Evolutionary conservation across 2,329 filamentous ascomycete genomes (phyloP), one percentile per base, ranked within the genome.

Genomic region (Sporothrix inflata): DNA sequence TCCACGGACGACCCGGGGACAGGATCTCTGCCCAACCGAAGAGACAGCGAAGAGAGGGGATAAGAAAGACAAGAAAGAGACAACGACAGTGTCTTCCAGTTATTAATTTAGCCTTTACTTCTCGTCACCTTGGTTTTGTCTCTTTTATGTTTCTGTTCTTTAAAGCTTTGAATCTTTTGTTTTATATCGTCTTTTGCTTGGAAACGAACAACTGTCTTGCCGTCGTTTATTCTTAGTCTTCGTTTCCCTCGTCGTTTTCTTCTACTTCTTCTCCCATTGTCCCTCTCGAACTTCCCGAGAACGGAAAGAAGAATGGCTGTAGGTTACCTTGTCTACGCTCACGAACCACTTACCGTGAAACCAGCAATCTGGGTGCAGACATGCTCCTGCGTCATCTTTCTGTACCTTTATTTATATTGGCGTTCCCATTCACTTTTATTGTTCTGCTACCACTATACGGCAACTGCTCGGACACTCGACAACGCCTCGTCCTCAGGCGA

Each of bases 261-360:
- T 24, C 34, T 6, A 8, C 6, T 21, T 16, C 9, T 16, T 21
- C n/a, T 45, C 60, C 38, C 21, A 21, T 12, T 8, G 38, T 19
- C 14, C 53, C 27, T n/a, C 38, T 4, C 60, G 21, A 65, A 5
- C 40, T 19, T 65, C 60, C 60, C 60, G 4, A 63, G 60, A n/a
- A 45, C 21, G 6, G 24, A 24, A 65, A 42, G 8, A 63, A 45
- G 11, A 45, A 21, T 27, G n/a, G 38, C 45, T 45, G 38, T 38
- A 65, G 60, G 60, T 14, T 65, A 45, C 38, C 60, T 65, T 45
- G 60, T 65, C 60, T 65, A 27, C 60, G 21, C 11, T 65, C 38
- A 65, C 38, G 12, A 45, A 45, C 21, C 40, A 65, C 60, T 9
- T 24, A 27, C 38, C 19, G 60, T 45, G 60, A 45, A 65, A 45